Evolutionary conservation across 2,329 filamentous ascomycete species (phyloP), one percentile per base, ranked within the genome.

Genomic region (Chalaropsis ovoidea): DNA sequence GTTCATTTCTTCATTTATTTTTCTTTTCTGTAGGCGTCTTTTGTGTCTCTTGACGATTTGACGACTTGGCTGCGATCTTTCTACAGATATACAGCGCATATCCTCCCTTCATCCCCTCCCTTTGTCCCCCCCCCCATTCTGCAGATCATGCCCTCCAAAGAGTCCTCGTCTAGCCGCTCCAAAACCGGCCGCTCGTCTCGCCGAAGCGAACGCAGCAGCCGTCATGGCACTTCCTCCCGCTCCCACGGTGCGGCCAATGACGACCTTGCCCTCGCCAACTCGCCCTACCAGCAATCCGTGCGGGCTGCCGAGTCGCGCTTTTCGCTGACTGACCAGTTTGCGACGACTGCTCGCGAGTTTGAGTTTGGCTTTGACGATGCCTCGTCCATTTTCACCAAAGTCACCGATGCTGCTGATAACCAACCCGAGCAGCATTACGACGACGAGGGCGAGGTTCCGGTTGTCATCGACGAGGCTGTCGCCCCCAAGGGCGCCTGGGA

Each of bases 351-450:
- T 41, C 74, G 73, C 61, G 78, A 80, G 67, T 77, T 76, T 62
- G 77, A 79, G 61, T 78, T 80, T 63, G 78, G 74, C 69, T 78
- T 77, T 65, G 79, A 80, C 69, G 79, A 80, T 68, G 75, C 73
- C 22, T 78, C 77, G 49, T 79, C 78, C 19, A 71, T 79, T 54
- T 71, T 76, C 65, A 76, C 77, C 31, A 72, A 72, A 42, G 66
- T 66, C 61, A 71, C 68, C 6, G 66, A 67, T 60, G 61, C 49
- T 35, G 66, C 43, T 24, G 66, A 56, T 11, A 42, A 3, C 41
- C 22, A 13, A 69, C 69, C 41, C 70, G 54, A 58, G n/a, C 54
- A 3, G 15, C 54, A 27, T 7, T 31, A 58, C 17, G 24, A 58
- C 8, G 54, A 72, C 24, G 71, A 72, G 24, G 64, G 64, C n/a